Conservation (phyloP, 805 yeast genomes). For the Saturnispora sanitii region DNA sequence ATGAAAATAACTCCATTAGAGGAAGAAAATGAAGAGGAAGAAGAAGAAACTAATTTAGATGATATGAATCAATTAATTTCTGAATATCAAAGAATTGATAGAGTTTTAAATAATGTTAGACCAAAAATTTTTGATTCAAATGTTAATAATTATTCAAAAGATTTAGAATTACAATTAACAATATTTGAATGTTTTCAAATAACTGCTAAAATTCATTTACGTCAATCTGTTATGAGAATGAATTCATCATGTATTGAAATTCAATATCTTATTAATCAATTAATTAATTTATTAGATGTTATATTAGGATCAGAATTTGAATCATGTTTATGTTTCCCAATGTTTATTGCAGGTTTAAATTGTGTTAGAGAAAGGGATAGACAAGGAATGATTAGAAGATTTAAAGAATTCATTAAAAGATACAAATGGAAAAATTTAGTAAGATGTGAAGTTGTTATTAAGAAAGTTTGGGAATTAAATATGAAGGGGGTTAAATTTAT, state of each 20-base stretch:
- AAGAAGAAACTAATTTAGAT: slow-evolving; percentile 24
- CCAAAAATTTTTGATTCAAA: slow-evolving; percentile 42
- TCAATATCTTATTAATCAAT: slow-evolving; percentile 45
- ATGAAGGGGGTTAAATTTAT: slow-evolving; percentile 48
- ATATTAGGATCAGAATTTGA: slow-evolving; percentile 60
- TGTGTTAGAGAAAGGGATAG: slow-evolving; percentile 46
- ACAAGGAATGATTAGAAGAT: slow-evolving; percentile 38
- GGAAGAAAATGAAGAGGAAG: slow-evolving; percentile 9
- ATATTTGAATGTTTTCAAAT: slow-evolving; percentile 64
- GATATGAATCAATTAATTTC: slow-evolving; percentile 28
- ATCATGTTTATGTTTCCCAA: slow-evolving; percentile 64
- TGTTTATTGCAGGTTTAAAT: slow-evolving; percentile 69
- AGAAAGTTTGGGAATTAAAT: slow-evolving; percentile 39
- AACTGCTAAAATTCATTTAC: slow-evolving; percentile 55
- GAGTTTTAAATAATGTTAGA: slow-evolving; percentile 36
- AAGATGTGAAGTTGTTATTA: slow-evolving; percentile 35
- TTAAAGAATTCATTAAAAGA: slow-evolving; percentile 47
- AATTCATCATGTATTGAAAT: slow-evolving; percentile 57
- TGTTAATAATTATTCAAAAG: slow-evolving; percentile 31
- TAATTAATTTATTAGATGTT: slow-evolving; percentile 47
- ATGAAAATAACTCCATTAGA: slow-evolving; percentile 15
- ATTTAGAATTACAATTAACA: slow-evolving; percentile 56
- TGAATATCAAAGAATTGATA: slow-evolving; percentile 35
- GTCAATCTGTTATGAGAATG: slow-evolving; percentile 51
- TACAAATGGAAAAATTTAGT: slow-evolving; percentile 58